A percentile compares a stretch with the other conserved stretches of the same genome.
These are phyloP conservation scores for Vitis vinifera DNA, from an alignment of 164 flowering plant genomes.

Conservation along the genomic window ASM3070453v1 NC_081811.1:25543001-25543500, in stretches of 20 bases:
- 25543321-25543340: conserved; percentile 4
- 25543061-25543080: neutral
- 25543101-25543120: neutral
- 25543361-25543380: too few species aligned
- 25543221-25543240: conserved; percentile 7
- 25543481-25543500: too few species aligned
- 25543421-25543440: too few species aligned
- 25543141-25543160: conserved; percentile 27
- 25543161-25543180: conserved; percentile 36
- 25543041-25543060: neutral
- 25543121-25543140: neutral
- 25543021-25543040: too few species aligned
- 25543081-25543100: neutral
- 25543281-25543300: conserved; percentile 13
- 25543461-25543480: too few species aligned
- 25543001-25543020: too few species aligned
- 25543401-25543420: too few species aligned
- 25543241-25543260: conserved; percentile 6
- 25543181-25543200: conserved; percentile 31
- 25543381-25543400: too few species aligned
- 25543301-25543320: neutral
- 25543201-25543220: neutral
- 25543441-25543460: too few species aligned
- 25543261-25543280: neutral
- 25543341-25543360: conserved; percentile 4